Conservation (phyloP, 306 rosid species). For the Dryas alaskensis region DNA sequence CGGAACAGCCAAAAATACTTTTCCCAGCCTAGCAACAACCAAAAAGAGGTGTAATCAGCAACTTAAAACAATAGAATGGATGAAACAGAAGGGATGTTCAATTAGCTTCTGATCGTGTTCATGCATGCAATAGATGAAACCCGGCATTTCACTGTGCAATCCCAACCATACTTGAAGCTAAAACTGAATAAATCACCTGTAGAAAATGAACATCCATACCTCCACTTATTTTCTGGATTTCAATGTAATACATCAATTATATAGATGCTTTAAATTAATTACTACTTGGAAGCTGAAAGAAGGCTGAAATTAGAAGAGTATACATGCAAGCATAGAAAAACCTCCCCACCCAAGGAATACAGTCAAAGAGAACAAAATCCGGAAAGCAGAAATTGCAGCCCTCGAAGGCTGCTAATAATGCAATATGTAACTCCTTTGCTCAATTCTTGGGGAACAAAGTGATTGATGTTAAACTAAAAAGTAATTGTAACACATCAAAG, state of each 20-base stretch:
- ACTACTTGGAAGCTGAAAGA: constrained; percentile 11
- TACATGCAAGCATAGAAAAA: not conserved
- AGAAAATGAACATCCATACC: constrained; percentile 7
- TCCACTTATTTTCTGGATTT: constrained; percentile 9
- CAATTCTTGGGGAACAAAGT: constrained; percentile 32
- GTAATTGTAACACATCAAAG: constrained; percentile 23
- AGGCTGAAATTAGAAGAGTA: not conserved
- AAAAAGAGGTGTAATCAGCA: constrained; percentile 35
- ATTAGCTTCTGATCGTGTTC: constrained; percentile 9
- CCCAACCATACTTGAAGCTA: constrained; percentile 11
- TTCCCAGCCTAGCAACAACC: constrained; percentile 49
- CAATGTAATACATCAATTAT: not conserved
- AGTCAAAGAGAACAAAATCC: not conserved
- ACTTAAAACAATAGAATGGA: constrained; percentile 19
- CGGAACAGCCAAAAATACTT: constrained; percentile 28
- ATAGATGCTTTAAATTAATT: not conserved
- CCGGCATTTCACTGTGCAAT: constrained; percentile 27
- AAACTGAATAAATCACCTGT: constrained; percentile 12
- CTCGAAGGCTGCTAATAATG: not conserved
- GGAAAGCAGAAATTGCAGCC: constrained; percentile 2
- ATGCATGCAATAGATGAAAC: constrained; percentile 7
- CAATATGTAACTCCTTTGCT: constrained; percentile 23
- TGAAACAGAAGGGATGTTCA: constrained; percentile 9
- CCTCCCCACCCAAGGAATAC: constrained; percentile 2
- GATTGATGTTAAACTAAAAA: constrained; percentile 35